These are phyloP conservation scores for Colletotrichum costaricense DNA, from an alignment of 2,329 filamentous ascomycete species.

Conservation along the genomic window DNA sequence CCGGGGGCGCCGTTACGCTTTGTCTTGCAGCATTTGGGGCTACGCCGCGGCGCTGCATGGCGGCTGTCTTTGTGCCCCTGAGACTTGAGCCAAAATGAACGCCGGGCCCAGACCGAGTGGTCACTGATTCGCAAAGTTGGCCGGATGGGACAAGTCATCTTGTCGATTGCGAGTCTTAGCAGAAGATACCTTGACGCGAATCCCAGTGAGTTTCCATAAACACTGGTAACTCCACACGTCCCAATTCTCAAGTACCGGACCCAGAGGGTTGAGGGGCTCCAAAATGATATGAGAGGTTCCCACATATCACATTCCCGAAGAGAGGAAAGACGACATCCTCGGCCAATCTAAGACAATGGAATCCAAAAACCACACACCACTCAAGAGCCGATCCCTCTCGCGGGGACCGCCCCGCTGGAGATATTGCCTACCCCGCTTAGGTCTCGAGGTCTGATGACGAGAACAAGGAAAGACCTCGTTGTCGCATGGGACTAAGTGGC, in stretches of 20 bases:
- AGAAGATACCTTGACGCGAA: not conserved
- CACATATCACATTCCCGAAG: conserved; percentile 7
- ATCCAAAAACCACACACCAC: not conserved
- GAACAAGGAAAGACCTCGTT: conserved; percentile 28
- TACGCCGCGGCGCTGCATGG: conserved; percentile 10
- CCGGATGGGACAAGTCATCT: not conserved
- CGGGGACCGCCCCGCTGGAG: conserved; percentile 12
- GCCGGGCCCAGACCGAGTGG: conserved; percentile 16
- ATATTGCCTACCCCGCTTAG: conserved; percentile 27
- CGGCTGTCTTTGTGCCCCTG: conserved; percentile 9
- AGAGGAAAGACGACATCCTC: not conserved
- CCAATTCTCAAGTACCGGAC: not conserved
- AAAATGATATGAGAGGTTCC: not conserved
- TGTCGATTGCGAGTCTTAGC: not conserved
- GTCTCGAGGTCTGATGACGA: conserved; percentile 21
- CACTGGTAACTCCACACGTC: not conserved
- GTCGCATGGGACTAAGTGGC: not conserved
- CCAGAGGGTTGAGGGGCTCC: not conserved
- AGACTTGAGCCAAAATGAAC: not conserved
- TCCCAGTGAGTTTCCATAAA: not conserved
- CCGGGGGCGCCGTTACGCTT: conserved; percentile 21
- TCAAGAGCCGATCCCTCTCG: not conserved
- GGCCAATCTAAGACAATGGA: conserved; percentile 14
- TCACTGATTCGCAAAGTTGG: not conserved
- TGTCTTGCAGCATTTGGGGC: not conserved